Conservation (phyloP, 2,329 filamentous ascomycete genomes). For the Penicillium sp. region DNA sequence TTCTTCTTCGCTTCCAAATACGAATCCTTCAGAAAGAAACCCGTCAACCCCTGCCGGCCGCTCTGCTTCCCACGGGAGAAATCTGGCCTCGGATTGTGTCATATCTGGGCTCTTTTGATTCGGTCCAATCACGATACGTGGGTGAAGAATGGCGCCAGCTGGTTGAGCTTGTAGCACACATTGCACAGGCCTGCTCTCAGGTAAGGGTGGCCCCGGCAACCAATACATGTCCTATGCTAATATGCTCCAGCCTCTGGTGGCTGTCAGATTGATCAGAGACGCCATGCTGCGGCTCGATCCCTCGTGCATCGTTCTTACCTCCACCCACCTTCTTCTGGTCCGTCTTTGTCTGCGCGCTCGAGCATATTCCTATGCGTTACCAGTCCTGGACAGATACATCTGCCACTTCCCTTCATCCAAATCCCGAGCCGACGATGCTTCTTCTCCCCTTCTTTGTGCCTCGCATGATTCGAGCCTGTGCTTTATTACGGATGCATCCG, state of each 20-base stretch:
- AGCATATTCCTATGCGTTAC: conserved; percentile 35
- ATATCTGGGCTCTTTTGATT: conserved; percentile 51
- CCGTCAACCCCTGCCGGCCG: conserved; percentile 31
- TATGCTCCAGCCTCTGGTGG: conserved; percentile 31
- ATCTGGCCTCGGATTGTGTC: conserved; percentile 47
- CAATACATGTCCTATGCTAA: conserved; percentile 8
- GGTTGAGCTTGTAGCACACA: conserved; percentile 29
- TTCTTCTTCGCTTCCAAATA: conserved; percentile 48
- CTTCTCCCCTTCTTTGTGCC: conserved; percentile 25
- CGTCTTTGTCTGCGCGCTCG: conserved; percentile 39
- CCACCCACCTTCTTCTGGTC: conserved; percentile 37
- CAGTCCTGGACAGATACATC: conserved; percentile 38
- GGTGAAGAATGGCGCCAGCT: conserved; percentile 36
- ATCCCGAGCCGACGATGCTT: conserved; percentile 20
- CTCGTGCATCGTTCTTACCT: conserved; percentile 39
- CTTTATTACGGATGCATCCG: conserved; percentile 34
- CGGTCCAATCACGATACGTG: conserved; percentile 41
- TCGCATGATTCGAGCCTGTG: conserved; percentile 26
- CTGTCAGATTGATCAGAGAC: conserved; percentile 37
- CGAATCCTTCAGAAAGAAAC: conserved; percentile 31
- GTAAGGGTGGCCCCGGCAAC: conserved; percentile 18
- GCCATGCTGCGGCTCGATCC: conserved; percentile 43
- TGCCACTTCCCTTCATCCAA: conserved; percentile 35
- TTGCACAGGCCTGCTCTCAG: conserved; percentile 31
- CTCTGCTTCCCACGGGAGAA: conserved; percentile 39